Evolutionary conservation across 106 monocot species (phyloP).

Genomic region (Alisma plantagoaquatica): DNA sequence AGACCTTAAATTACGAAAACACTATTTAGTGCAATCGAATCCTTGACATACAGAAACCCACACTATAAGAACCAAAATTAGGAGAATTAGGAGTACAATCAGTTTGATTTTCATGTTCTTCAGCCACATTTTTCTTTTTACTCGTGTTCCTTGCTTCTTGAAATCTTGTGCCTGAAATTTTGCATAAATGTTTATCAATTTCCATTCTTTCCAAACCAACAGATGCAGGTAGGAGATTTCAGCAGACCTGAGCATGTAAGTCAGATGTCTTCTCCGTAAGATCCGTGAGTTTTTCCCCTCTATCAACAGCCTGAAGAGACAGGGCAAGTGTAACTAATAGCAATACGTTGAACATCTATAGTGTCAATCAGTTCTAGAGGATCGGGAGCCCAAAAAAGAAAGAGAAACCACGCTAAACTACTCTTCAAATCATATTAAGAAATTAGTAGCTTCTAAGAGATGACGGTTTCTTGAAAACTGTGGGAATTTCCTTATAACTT

Average conservation of each 20-base stretch:
- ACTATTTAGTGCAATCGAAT: slow-evolving; percentile 75
- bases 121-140: slow-evolving; percentile 80
- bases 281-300: slow-evolving; percentile 73
- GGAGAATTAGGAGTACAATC: slow-evolving; percentile 52
- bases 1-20: too few relatives aligned
- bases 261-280: slow-evolving; percentile 67
- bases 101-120: slow-evolving; percentile 94
- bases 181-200: not conserved
- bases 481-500: not conserved
- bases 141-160: slow-evolving; percentile 69
- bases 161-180: slow-evolving; percentile 81
- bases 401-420: not conserved
- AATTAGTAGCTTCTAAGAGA: not conserved
- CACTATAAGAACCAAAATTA: slow-evolving; percentile 71
- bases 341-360: too few relatives aligned
- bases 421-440: not conserved
- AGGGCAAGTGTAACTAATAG: not conserved
- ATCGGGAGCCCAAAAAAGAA: too few relatives aligned
- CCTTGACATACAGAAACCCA: slow-evolving; percentile 94
- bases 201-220: not conserved
- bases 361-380: not conserved
- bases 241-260: slow-evolving; percentile 53
- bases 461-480: not conserved
- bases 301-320: slow-evolving; percentile 47
- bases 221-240: not conserved